A percentile compares a stretch with the other conserved stretches of the same genome.
phyloP scores from a whole-genome alignment of 371 early-diverging fungal species.

The Smittium culicis region DNA sequence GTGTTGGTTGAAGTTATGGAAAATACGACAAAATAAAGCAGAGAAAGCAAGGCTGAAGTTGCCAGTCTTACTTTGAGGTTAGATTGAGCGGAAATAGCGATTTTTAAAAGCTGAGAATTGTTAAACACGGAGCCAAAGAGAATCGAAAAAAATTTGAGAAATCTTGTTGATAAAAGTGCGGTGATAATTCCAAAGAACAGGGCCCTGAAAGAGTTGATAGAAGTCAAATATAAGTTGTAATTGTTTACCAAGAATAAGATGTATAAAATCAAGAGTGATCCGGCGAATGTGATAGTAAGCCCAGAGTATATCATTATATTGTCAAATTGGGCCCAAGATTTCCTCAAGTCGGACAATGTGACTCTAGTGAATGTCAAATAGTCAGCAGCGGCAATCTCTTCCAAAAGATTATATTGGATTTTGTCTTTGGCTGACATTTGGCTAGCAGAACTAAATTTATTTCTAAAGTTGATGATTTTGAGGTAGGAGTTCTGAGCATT shows the following conservation, averaged over 20 bases:
- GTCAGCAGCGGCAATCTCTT: conserved; percentile 20
- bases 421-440: not conserved
- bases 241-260: not conserved
- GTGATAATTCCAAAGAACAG: not conserved
- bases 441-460: not conserved
- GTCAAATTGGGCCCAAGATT: conserved; percentile 89
- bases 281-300: conserved; percentile 22
- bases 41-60: not conserved
- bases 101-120: not conserved
- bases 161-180: not conserved
- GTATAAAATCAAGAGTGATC: not conserved
- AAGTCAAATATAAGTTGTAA: not conserved
- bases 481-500: conserved; percentile 20
- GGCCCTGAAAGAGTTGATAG: not conserved
- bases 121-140: not conserved
- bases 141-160: not conserved
- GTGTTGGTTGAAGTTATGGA: not conserved
- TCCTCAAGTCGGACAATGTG: conserved; percentile 53
- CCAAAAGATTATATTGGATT: conserved; percentile 8
- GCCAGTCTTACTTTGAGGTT: not conserved
- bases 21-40: not conserved
- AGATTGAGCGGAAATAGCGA: not conserved
- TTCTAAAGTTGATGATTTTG: conserved; percentile 12
- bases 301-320: conserved; percentile 46
- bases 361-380: conserved; percentile 40